Evolutionary conservation across 768 basidiomycete genomes (phyloP), one percentile per base, ranked within the genome.

Genomic region (Leccinellum albellum): DNA sequence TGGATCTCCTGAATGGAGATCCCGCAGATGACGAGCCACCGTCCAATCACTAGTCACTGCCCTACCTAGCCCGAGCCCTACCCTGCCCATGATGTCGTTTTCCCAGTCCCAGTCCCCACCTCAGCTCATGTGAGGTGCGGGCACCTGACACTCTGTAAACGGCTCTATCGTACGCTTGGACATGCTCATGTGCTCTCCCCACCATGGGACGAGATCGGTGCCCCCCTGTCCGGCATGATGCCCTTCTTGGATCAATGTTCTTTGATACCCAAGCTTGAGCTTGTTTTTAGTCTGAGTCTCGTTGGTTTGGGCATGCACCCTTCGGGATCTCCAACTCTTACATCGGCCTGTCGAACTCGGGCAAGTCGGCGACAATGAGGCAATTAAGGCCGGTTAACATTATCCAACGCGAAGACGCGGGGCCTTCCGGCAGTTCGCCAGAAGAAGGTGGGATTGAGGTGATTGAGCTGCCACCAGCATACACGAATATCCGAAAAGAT

Each of bases 351-450:
- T 63, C 55, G 26, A 67, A 64, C 53, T 73, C 72, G 45, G 71
- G 66, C 61, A 67, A 81, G 53, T 75, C 76, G 10, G 70, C 75
- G 3, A 67, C 67, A 42, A 70, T 79, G 53, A 76, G 85, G 37
- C 75, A 72, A 59, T 74, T 90, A 73, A 76, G 89, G 47, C 79
- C 88, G 0, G 83, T 93, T 32, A 91, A 92, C 66, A 82, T 91
- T 64, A 80, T 92, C 46, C 91, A 92, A 71, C 91, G 92, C 63
- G 89, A 91, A 61, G 91, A 93, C 67, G 91, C 88, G 0, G 90
- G 91, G 1, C 73, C 55, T 17, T 37, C 35, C 70, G 69, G 58
- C 61, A 53, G 42, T 64, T 50, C 55, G 20, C 58, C 35, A 9
- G 35, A 56, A 46, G 68, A 68, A 44, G 74, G 72, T 8, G 78